A percentile compares a stretch with the other conserved stretches of the same genome.
These are phyloP conservation scores for Phialophora verrucosa DNA, from an alignment of 2,329 filamentous ascomycete genomes.

Conservation along the genomic window DNA sequence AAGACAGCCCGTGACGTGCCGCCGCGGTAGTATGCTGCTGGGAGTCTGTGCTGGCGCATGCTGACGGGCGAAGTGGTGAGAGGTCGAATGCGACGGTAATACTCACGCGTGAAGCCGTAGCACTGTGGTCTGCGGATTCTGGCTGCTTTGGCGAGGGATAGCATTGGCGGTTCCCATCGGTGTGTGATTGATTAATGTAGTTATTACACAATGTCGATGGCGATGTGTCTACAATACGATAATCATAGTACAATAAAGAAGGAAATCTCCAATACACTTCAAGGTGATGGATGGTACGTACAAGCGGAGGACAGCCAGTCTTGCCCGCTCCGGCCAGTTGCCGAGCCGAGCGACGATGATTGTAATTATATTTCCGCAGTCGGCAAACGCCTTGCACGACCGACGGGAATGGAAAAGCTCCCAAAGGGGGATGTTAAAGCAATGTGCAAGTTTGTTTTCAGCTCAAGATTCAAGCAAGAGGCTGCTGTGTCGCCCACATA, in stretches of 20 bases:
- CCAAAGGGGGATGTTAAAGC: no score
- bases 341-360: no score
- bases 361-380: no score
- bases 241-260: not conserved
- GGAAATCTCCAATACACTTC: not conserved
- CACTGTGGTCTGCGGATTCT: not conserved
- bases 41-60: slow-evolving; percentile 8
- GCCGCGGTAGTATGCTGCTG: slow-evolving; percentile 67
- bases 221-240: not conserved
- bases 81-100: not conserved
- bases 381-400: no score
- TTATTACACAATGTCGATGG: not conserved
- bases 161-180: not conserved
- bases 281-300: no score
- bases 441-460: no score
- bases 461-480: no score
- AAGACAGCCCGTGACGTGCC: slow-evolving; percentile 73
- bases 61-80: not conserved
- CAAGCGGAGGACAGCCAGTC: no score
- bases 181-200: not conserved
- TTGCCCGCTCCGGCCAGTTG: no score
- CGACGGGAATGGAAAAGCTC: no score
- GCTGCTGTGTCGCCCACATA: no score
- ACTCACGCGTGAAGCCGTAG: not conserved
- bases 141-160: not conserved